Conservation (phyloP, 768 basidiomycete genomes). For the Lactifluus echinatus region DNA sequence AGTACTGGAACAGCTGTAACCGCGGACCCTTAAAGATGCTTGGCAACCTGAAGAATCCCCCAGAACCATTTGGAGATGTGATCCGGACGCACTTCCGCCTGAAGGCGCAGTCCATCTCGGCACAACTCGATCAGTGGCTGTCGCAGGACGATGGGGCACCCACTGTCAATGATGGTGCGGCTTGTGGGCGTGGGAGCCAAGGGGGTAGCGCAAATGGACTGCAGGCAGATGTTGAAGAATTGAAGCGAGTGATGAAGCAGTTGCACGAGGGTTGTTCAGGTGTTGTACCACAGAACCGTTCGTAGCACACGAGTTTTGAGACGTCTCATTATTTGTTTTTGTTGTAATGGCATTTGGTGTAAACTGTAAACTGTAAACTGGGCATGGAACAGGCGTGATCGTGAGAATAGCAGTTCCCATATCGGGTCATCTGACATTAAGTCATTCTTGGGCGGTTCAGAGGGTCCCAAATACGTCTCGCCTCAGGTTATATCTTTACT, state of each 20-base stretch:
- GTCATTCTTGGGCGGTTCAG: background rate
- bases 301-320: slow-evolving; percentile 1
- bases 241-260: slow-evolving; percentile 50
- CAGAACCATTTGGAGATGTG: slow-evolving; percentile 79
- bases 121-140: slow-evolving; percentile 78
- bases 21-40: slow-evolving; percentile 51
- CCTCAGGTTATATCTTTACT: background rate
- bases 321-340: background rate
- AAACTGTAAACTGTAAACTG: background rate
- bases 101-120: slow-evolving; percentile 59
- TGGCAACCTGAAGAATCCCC: slow-evolving; percentile 70
- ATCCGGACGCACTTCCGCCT: slow-evolving; percentile 87
- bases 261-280: slow-evolving; percentile 16
- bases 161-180: slow-evolving; percentile 49
- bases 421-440: background rate
- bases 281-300: background rate
- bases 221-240: slow-evolving; percentile 60
- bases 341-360: background rate
- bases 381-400: background rate
- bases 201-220: slow-evolving; percentile 50
- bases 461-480: background rate
- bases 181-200: slow-evolving; percentile 28
- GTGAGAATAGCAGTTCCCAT: background rate
- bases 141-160: slow-evolving; percentile 61
- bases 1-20: background rate